Conservation (phyloP, 1,139 yeast genomes). For the Yamadazyma oceani region DNA sequence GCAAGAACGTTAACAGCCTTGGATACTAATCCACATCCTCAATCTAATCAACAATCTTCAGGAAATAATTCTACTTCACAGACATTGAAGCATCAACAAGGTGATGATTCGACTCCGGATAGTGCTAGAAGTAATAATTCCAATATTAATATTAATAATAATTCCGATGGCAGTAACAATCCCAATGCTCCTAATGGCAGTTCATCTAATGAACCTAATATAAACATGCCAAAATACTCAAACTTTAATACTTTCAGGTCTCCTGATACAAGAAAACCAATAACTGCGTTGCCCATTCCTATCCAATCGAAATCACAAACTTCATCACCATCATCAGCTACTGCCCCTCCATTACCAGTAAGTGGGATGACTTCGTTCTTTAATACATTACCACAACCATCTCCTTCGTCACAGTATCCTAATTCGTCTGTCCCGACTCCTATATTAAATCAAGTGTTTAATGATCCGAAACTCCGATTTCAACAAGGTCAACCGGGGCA, state of each 20-base stretch:
- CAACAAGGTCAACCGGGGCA: slow-evolving; percentile 6
- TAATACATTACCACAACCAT: slow-evolving; percentile 29
- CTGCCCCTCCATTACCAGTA: slow-evolving; percentile 40
- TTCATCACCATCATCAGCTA: slow-evolving; percentile 44
- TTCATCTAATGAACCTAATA: slow-evolving; percentile 15
- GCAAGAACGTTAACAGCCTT: slow-evolving; percentile 19
- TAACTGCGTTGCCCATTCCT: slow-evolving; percentile 39
- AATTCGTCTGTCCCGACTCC: slow-evolving; percentile 33
- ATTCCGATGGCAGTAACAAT: slow-evolving; percentile 2
- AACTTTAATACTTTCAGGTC: slow-evolving; percentile 35
- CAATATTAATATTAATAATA: neutral
- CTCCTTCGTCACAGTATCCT: slow-evolving; percentile 27
- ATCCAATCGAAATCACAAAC: slow-evolving; percentile 42
- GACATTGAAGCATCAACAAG: neutral
- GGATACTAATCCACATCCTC: slow-evolving; percentile 13
- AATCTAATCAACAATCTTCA: neutral
- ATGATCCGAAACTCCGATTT: slow-evolving; percentile 12
- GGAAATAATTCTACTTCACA: slow-evolving; percentile 3
- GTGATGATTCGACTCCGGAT: slow-evolving; percentile 1
- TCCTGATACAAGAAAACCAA: slow-evolving; percentile 39
- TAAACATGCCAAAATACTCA: slow-evolving; percentile 25
- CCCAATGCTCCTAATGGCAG: slow-evolving; percentile 6
- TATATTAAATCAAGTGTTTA: slow-evolving; percentile 35
- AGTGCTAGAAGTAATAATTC: slow-evolving; percentile 2
- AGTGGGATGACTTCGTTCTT: slow-evolving; percentile 25